phyloP scores from a whole-genome alignment of 805 yeast genomes.

The Saccharomycopsis sp. region DNA sequence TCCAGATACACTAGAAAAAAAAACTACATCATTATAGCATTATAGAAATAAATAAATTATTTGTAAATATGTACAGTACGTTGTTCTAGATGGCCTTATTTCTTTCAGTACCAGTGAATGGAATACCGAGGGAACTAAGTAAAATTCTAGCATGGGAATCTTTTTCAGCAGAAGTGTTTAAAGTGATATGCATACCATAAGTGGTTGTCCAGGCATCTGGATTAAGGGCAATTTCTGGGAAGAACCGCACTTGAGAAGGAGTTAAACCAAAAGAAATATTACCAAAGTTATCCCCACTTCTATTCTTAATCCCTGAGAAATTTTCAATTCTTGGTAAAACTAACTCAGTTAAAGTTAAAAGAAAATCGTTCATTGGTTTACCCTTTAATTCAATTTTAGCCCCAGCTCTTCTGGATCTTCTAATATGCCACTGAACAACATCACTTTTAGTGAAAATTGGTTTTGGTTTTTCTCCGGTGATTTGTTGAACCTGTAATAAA shows the following conservation, averaged over 20 bases:
- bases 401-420: slow-evolving; percentile 87
- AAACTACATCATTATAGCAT: too few species aligned
- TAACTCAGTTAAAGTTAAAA: slow-evolving; percentile 78
- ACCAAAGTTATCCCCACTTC: slow-evolving; percentile 76
- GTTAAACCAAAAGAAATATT: slow-evolving; percentile 77
- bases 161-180: slow-evolving; percentile 82
- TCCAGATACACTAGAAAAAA: too few species aligned
- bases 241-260: slow-evolving; percentile 64
- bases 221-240: slow-evolving; percentile 90
- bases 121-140: slow-evolving; percentile 72
- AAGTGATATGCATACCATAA: slow-evolving; percentile 75
- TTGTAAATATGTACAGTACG: too few species aligned
- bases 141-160: slow-evolving; percentile 84
- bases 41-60: too few species aligned
- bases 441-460: slow-evolving; percentile 66
- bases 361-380: slow-evolving; percentile 73
- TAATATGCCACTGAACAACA: slow-evolving; percentile 75
- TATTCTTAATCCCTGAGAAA: slow-evolving; percentile 63
- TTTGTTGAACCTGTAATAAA: slow-evolving; percentile 74
- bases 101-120: slow-evolving; percentile 51
- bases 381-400: slow-evolving; percentile 74
- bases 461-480: slow-evolving; percentile 82
- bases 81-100: too few species aligned
- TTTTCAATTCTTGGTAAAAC: slow-evolving; percentile 91
- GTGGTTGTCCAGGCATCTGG: slow-evolving; percentile 83